These are phyloP conservation scores for Vitis hybrid DNA, from an alignment of 177 flowering plant genomes.

Conservation along the genomic window DNA sequence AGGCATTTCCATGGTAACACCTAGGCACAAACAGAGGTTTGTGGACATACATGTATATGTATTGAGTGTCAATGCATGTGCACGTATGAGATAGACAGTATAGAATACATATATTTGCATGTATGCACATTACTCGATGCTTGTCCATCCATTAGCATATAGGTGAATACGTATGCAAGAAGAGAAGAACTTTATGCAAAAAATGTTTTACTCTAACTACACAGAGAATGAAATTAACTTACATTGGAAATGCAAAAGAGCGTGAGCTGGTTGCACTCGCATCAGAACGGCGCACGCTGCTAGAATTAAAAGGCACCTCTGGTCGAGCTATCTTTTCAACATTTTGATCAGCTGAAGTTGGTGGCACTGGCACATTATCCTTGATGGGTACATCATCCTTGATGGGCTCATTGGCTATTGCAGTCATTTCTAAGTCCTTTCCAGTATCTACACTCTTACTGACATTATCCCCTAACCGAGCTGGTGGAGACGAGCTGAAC, in stretches of 20 bases:
- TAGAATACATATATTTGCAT: not conserved
- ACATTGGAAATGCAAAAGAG: slow-evolving; percentile 15
- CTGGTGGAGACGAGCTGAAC: slow-evolving; percentile 17
- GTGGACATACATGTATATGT: not conserved
- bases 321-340: not conserved
- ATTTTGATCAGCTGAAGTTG: slow-evolving; percentile 1
- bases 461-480: not conserved
- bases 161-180: not conserved
- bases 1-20: not conserved
- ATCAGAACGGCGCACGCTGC: not conserved
- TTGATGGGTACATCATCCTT: not conserved
- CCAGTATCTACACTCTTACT: slow-evolving; percentile 8
- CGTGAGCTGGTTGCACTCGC: not conserved
- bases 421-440: slow-evolving; percentile 1
- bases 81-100: not conserved
- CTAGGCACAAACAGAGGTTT: not conserved
- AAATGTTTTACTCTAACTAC: not conserved
- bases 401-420: not conserved
- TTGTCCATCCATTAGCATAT: not conserved
- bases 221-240: not conserved
- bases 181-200: not conserved
- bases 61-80: not conserved
- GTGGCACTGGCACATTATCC: not conserved
- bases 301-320: not conserved
- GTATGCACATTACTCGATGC: not conserved